These are phyloP conservation scores for Trichosporon sp. DNA, from an alignment of 1,284 basidiomycete genomes.

Conservation along the genomic window DNA sequence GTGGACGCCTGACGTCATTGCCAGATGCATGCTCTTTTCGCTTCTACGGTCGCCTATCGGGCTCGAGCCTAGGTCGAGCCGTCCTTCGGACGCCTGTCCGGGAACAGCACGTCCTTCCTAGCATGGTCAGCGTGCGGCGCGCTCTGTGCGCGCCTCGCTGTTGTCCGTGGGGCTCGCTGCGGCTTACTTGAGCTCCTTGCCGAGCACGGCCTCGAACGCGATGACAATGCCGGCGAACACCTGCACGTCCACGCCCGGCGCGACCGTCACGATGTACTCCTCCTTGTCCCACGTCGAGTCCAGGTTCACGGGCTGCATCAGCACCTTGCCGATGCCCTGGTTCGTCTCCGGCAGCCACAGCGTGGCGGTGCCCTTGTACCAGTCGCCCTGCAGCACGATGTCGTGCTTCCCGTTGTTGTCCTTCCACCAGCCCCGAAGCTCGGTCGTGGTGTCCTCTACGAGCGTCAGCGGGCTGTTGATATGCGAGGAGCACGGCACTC, in stretches of 20 bases:
- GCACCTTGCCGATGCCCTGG: neutral
- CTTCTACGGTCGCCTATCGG: neutral
- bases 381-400: neutral
- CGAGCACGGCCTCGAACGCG: neutral
- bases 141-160: neutral
- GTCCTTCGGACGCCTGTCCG: neutral
- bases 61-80: neutral
- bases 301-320: neutral
- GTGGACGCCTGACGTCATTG: neutral
- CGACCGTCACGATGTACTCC: neutral
- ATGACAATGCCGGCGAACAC: neutral
- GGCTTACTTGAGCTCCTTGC: neutral
- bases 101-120: neutral
- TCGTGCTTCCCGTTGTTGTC: conserved; percentile 2
- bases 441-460: neutral
- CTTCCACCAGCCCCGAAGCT: neutral
- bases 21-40: neutral
- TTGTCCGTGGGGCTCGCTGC: neutral
- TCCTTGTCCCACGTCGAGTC: neutral
- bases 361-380: neutral
- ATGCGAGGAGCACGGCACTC: no score
- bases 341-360: neutral
- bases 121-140: neutral
- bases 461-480: neutral
- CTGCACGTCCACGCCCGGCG: neutral